Conservation (phyloP, 2,329 filamentous ascomycete species). For the Orbilia quercus region DNA sequence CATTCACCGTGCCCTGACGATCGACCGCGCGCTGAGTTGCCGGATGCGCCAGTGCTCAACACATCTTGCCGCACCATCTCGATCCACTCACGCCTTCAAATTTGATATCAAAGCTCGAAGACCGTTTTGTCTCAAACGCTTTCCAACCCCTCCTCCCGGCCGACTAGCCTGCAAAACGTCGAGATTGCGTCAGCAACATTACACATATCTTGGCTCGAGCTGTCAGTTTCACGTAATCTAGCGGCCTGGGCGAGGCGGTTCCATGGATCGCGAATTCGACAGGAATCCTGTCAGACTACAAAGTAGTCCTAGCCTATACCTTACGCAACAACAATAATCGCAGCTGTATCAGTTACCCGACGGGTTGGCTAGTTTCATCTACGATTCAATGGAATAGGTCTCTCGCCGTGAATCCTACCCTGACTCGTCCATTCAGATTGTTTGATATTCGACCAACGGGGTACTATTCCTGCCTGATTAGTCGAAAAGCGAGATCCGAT, state of each 20-base stretch:
- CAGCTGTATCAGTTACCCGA: constrained; percentile 33
- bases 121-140: constrained; percentile 35
- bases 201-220: constrained; percentile 10
- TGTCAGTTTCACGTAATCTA: constrained; percentile 52
- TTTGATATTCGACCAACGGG: too few relatives aligned
- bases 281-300: not conserved
- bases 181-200: constrained; percentile 44
- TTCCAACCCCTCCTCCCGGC: not conserved
- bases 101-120: constrained; percentile 6
- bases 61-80: constrained; percentile 18
- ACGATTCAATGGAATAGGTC: not conserved
- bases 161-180: not conserved
- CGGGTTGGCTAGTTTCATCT: constrained; percentile 28
- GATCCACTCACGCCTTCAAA: not conserved
- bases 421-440: too few relatives aligned
- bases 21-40: constrained; percentile 11
- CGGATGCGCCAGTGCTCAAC: constrained; percentile 16
- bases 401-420: constrained; percentile 15
- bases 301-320: constrained; percentile 30
- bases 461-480: constrained; percentile 1
- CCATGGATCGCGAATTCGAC: constrained; percentile 10
- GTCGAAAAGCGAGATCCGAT: constrained; percentile 14
- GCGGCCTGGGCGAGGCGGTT: constrained; percentile 22
- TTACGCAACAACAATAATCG: constrained; percentile 1
- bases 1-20: constrained; percentile 1